Base-by-base conservation (phyloP, 1,139 yeast species). In the Pichia sp. region DNA sequence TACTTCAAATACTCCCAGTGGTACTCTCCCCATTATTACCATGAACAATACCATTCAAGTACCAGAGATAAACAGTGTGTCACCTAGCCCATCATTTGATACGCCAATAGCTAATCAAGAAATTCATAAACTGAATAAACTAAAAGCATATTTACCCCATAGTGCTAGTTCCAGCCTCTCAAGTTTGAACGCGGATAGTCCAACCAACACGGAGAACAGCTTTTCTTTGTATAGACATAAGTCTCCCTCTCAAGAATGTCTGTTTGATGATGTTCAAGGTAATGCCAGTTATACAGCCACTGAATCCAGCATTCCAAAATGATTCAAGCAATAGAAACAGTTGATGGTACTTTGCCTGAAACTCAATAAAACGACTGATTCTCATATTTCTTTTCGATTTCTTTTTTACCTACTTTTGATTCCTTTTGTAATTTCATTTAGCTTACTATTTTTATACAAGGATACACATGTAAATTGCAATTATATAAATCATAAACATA, bases 41-140 rank as follows among this genome's bases (percentile, higher is more conserved):
- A 16, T 16, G 23, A 16, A 16, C 23, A 16, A 16, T 16, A 16
- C 23, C 23, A 16, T 16, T 16, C 23, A 16, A 16, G 23, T 16
- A 16, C 23, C 23, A 16, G 23, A 16, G 23, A 16, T 16, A 16
- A 16, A 16, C 23, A 43, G 45, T 28, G 44, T 16, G 5, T 35
- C 47, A 9, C 48, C 50, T 2, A 47, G 50, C 34, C 50, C 50
- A 3, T 26, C 45, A 10, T n/a, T 45, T 16, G 47, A 45, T n/a
- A 26, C 31, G 23, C n/a, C 38, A 35, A 28, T 26, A 9, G n/a
- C 9, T 27, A 39, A 27, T 28, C 10, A 27, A n/a, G 50, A 47
- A 33, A 43, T 26, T 31, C 50, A 47, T 26, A 43, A 45, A 26
- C 8, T 47, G 39, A 32, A 31, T n/a, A 44, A 31, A 37, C 34